Conservation (phyloP, 2,329 filamentous ascomycete genomes). For the Graphilbum fragrans region DNA sequence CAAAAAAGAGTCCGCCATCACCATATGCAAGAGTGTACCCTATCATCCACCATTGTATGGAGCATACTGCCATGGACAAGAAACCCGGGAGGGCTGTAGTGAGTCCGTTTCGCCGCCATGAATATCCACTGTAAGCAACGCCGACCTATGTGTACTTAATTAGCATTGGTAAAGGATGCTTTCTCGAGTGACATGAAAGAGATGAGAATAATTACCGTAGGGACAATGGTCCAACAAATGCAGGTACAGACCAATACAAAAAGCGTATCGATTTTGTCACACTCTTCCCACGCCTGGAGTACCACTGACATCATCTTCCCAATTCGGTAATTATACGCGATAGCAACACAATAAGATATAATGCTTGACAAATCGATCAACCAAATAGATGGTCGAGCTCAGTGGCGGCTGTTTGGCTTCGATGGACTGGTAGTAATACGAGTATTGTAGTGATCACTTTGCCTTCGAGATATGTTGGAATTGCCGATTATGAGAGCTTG, state of each 20-base stretch:
- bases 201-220: background rate
- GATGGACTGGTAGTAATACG: no score
- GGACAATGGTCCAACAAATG: conserved; percentile 7
- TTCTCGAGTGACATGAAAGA: background rate
- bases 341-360: no score
- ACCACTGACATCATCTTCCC: background rate
- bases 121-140: conserved; percentile 7
- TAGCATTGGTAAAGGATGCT: background rate
- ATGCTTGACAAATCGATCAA: no score
- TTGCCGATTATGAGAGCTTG: no score
- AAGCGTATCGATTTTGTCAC: conserved; percentile 4
- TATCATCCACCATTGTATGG: conserved; percentile 99
- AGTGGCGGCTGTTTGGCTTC: no score
- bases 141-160: background rate
- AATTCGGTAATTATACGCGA: no score
- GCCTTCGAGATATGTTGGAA: no score
- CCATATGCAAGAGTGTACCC: conserved; percentile 88
- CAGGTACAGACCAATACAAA: conserved; percentile 5
- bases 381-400: no score
- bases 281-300: conserved; percentile 3
- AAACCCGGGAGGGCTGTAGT: conserved; percentile 40
- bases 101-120: conserved; percentile 6
- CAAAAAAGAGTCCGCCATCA: conserved; percentile 72
- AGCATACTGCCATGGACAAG: conserved; percentile 79
- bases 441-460: no score